phyloP scores from a whole-genome alignment of 1,284 basidiomycete species.

The Naganishia sp. region DNA sequence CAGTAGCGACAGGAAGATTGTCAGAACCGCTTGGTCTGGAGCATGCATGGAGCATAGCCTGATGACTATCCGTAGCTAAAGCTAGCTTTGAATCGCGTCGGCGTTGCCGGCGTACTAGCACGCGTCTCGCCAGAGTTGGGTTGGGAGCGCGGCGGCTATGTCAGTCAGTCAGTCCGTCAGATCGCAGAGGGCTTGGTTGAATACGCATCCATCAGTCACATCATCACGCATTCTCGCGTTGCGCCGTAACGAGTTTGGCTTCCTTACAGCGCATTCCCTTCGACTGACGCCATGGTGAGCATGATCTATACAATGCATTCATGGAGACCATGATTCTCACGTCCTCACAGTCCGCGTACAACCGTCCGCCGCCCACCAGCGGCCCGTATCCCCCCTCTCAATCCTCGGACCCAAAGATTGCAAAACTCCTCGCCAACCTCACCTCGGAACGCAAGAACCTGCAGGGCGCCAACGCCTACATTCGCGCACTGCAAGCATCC shows the following conservation, averaged over 20 bases:
- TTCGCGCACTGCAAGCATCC: slow-evolving; percentile 52
- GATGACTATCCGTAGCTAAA: background rate
- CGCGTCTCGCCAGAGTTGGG: slow-evolving; percentile 5
- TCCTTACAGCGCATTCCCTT: background rate
- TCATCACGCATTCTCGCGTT: background rate
- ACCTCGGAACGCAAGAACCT: slow-evolving; percentile 52
- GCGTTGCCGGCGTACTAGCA: background rate
- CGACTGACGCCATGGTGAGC: background rate
- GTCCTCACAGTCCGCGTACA: slow-evolving; percentile 1
- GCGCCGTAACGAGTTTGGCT: background rate
- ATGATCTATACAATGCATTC: background rate
- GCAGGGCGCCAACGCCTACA: slow-evolving; percentile 53
- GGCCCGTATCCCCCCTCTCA: slow-evolving; percentile 14
- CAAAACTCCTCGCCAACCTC: slow-evolving; percentile 49
- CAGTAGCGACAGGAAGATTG: background rate
- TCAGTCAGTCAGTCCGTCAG: background rate
- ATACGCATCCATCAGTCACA: background rate
- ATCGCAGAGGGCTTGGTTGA: background rate
- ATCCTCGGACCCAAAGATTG: slow-evolving; percentile 47
- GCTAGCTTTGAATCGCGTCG: too few relatives aligned
- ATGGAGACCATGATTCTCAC: background rate
- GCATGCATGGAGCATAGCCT: too few relatives aligned
- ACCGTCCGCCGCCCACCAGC: slow-evolving; percentile 13
- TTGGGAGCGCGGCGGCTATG: background rate
- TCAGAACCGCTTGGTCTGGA: too few relatives aligned